Evolutionary conservation across 768 basidiomycete species (phyloP).

Genomic region (Psilocybe subaeruginosa): DNA sequence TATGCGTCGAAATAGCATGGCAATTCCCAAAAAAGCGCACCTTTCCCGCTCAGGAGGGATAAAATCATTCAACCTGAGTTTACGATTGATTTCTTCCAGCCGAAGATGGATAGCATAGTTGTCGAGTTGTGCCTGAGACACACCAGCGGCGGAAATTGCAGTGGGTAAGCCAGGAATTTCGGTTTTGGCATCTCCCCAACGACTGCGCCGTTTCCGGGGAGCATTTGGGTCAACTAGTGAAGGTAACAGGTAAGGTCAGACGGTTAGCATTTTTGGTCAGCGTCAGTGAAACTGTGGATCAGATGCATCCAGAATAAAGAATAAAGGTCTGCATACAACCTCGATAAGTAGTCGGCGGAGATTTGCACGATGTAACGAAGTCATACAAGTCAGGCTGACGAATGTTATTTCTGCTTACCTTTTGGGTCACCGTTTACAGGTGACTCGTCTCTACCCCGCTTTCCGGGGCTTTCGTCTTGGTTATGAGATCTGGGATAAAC

Average conservation of each 20-base stretch:
- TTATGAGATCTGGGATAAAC: constrained; percentile 74
- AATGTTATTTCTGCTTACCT: constrained; percentile 64
- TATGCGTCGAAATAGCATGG: constrained; percentile 24
- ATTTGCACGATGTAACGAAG: constrained; percentile 29
- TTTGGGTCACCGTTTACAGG: constrained; percentile 61
- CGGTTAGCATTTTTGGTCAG: constrained; percentile 44
- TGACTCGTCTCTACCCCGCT: constrained; percentile 71
- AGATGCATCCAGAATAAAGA: constrained; percentile 28
- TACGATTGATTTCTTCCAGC: constrained; percentile 96
- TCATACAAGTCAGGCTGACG: constrained; percentile 18
- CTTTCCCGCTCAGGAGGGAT: constrained; percentile 95
- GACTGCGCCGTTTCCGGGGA: constrained; percentile 92
- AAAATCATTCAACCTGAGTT: constrained; percentile 91
- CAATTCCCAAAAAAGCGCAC: constrained; percentile 38
- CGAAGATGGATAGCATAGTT: constrained; percentile 97
- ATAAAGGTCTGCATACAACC: constrained; percentile 25
- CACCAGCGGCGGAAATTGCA: constrained; percentile 90
- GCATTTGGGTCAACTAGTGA: constrained; percentile 78
- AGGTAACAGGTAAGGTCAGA: constrained; percentile 61
- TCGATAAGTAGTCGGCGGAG: constrained; percentile 35
- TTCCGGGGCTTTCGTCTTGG: constrained; percentile 60
- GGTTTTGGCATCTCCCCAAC: constrained; percentile 95
- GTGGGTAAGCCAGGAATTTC: constrained; percentile 94
- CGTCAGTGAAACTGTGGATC: constrained; percentile 31
- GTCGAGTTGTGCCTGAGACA: constrained; percentile 95